These are phyloP conservation scores for Otatea glauca DNA, from an alignment of 176 grass and related monocot genomes.

Conservation along the genomic window DNA sequence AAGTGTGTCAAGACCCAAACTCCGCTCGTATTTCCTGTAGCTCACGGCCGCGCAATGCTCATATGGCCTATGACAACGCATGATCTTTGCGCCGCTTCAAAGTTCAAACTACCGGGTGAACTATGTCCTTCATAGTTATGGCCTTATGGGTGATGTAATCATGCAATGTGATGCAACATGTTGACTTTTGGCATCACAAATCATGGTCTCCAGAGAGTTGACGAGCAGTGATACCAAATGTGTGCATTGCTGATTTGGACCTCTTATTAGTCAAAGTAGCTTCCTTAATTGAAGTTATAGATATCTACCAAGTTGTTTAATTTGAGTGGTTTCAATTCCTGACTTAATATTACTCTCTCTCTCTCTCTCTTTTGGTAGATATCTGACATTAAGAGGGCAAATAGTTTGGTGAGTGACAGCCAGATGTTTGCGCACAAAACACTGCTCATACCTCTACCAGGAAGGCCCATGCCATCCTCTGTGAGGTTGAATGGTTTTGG, in stretches of 20 bases:
- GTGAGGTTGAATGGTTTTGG: constrained; percentile 44
- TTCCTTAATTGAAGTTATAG: neutral
- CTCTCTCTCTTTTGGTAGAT: constrained; percentile 51
- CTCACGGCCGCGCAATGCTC: too few relatives aligned
- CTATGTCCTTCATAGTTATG: neutral
- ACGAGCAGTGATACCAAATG: neutral
- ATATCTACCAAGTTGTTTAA: neutral
- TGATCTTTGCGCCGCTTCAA: neutral
- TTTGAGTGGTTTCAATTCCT: neutral
- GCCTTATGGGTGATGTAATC: neutral
- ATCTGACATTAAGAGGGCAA: constrained; percentile 85
- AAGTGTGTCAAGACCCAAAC: neutral
- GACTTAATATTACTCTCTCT: neutral
- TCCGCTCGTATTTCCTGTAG: neutral
- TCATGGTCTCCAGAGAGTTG: neutral
- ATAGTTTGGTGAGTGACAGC: constrained; percentile 68
- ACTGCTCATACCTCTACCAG: constrained; percentile 77
- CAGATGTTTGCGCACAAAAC: constrained; percentile 93
- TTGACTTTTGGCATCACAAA: neutral
- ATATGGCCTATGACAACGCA: neutral
- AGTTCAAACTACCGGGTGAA: too few relatives aligned
- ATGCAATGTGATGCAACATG: neutral
- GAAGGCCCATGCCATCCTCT: constrained; percentile 57
- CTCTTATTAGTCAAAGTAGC: neutral
- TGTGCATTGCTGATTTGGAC: neutral